Conservation (phyloP, 2,329 filamentous ascomycete genomes). For the Pestalotiopsis sp. region DNA sequence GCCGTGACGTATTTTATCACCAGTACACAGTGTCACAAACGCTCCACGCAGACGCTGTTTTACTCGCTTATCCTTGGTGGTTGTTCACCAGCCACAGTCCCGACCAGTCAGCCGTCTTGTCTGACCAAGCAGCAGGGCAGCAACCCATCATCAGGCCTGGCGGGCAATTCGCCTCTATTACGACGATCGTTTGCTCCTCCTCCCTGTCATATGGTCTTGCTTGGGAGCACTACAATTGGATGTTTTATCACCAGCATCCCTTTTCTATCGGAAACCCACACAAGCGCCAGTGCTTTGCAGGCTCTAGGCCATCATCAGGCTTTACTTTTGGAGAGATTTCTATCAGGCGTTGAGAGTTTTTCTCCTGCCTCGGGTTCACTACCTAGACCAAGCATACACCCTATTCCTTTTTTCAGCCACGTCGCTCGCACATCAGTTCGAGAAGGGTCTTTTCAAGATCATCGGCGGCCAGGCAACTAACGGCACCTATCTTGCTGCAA, state of each 20-base stretch:
- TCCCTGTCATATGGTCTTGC: conserved; percentile 8
- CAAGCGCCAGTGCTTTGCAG: conserved; percentile 7
- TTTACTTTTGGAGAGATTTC: no score
- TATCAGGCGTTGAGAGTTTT: neutral
- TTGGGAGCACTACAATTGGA: conserved; percentile 3
- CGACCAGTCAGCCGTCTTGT: neutral
- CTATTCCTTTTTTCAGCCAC: neutral
- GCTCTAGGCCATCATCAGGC: conserved; percentile 9
- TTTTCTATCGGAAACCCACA: neutral
- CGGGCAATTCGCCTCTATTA: conserved; percentile 11
- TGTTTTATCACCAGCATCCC: conserved; percentile 4
- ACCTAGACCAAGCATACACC: neutral
- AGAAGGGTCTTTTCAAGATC: neutral
- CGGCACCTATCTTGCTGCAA: conserved; percentile 24
- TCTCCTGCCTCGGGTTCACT: neutral
- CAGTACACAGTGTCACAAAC: neutral
- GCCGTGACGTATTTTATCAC: neutral
- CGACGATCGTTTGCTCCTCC: conserved; percentile 12
- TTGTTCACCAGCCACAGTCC: conserved; percentile 8
- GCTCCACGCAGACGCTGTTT: neutral
- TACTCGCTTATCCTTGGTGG: neutral
- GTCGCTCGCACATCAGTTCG: conserved; percentile 4
- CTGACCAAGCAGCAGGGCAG: neutral
- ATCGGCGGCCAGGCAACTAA: conserved; percentile 27
- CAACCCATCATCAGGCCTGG: neutral